Conservation (phyloP, 257 asterid species). For the Anisodus acutangulus region DNA sequence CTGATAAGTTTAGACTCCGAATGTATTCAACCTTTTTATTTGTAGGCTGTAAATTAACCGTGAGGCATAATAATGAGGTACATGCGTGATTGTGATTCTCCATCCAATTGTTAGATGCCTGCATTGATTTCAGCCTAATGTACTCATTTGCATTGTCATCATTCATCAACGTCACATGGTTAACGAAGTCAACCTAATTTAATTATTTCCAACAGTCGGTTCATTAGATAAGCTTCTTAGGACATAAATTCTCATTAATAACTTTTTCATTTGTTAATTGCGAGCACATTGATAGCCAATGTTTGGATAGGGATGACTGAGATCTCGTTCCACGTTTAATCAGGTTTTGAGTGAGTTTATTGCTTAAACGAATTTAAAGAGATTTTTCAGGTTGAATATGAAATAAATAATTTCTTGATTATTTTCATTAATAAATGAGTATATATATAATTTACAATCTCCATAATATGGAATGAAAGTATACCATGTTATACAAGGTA, state of each 20-base stretch:
- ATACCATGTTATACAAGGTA: no score
- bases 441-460: no score
- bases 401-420: no score
- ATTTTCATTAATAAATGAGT: no score
- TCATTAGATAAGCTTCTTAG: conserved; percentile 3
- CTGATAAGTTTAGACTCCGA: no score
- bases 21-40: no score
- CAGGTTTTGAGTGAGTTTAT: no score
- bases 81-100: conserved; percentile 4
- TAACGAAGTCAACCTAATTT: conserved; percentile 4
- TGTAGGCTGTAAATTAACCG: background rate
- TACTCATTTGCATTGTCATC: conserved; percentile 29
- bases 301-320: background rate
- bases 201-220: background rate
- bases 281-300: background rate
- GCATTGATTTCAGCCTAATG: conserved; percentile 26
- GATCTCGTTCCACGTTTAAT: no score
- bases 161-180: background rate
- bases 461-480: no score
- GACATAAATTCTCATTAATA: background rate
- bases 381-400: no score
- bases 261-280: background rate
- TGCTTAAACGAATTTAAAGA: background rate
- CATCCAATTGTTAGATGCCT: conserved; percentile 4
- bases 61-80: background rate